phyloP scores from a whole-genome alignment of 2,329 filamentous ascomycete species.

The Paecilomyces dactylethromorphus region DNA sequence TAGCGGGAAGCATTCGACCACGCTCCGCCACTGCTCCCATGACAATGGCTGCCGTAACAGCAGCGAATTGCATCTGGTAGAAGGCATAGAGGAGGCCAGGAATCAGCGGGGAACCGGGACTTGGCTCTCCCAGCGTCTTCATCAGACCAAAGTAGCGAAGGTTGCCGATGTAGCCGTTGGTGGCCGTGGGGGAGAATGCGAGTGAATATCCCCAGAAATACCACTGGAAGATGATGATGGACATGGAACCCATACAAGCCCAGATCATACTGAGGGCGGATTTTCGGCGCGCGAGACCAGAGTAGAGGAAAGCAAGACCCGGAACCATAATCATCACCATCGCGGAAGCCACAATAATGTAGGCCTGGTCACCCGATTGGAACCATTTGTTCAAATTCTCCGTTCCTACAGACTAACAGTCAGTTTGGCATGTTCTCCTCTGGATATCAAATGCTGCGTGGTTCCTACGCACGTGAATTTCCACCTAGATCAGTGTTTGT shows the following conservation, averaged over 20 bases:
- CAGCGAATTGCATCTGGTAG: conserved; percentile 99
- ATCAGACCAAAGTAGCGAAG: conserved; percentile 81
- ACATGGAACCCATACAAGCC: conserved; percentile 91
- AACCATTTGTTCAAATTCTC: conserved; percentile 97
- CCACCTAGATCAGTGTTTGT: conserved; percentile 61
- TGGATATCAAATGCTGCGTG: not conserved
- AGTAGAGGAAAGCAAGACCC: conserved; percentile 95
- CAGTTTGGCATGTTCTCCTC: not conserved
- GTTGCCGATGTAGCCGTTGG: conserved; percentile 87
- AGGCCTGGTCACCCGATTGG: conserved; percentile 83
- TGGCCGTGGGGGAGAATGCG: conserved; percentile 75
- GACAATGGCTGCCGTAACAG: conserved; percentile 83
- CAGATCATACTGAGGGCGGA: conserved; percentile 95
- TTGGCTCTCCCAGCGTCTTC: conserved; percentile 77
- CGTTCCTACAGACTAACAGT: conserved; percentile 50
- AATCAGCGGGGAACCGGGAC: conserved; percentile 79
- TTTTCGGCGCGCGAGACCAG: conserved; percentile 93
- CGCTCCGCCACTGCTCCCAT: conserved; percentile 91
- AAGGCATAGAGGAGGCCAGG: conserved; percentile 89
- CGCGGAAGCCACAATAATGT: conserved; percentile 80
- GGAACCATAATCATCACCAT: conserved; percentile 97
- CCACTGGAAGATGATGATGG: conserved; percentile 94
- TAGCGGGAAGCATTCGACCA: conserved; percentile 82
- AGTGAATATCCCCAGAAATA: conserved; percentile 99
- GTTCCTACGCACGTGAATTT: conserved; percentile 62